Conservation (phyloP, 148 eudicot species). For the Nepenthes mirabilis region DNA sequence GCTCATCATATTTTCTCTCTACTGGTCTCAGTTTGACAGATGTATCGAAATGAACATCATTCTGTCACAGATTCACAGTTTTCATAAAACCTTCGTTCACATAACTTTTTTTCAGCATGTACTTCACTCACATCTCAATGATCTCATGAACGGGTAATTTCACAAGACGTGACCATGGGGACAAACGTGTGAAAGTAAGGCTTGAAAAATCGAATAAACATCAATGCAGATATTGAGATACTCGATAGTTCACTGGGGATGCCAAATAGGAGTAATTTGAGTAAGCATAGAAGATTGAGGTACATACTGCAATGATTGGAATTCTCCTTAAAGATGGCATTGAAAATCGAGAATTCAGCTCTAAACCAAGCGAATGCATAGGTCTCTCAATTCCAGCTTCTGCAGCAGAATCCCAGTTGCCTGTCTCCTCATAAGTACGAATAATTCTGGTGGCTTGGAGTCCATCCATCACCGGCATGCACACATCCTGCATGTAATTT, state of each 20-base stretch:
- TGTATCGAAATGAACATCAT: too few relatives aligned
- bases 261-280: neutral
- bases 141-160: too few relatives aligned
- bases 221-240: neutral
- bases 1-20: too few relatives aligned
- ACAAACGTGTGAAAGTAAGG: neutral
- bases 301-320: constrained; percentile 75
- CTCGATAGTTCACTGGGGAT: neutral
- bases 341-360: constrained; percentile 12
- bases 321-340: constrained; percentile 24
- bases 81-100: too few relatives aligned
- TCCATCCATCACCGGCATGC: constrained; percentile 97
- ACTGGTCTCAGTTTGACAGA: too few relatives aligned
- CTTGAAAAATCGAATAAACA: neutral
- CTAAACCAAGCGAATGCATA: constrained; percentile 11
- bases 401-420: constrained; percentile 74
- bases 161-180: neutral
- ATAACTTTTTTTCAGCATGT: too few relatives aligned
- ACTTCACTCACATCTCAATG: too few relatives aligned
- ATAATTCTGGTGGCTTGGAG: constrained; percentile 84
- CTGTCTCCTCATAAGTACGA: constrained; percentile 75
- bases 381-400: constrained; percentile 61
- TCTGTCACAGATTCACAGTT: too few relatives aligned
- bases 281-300: neutral
- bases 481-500: constrained; percentile 55